Conservation (phyloP, 176 grass and related monocot genomes). For the Chrysopogon serrulatus region DNA sequence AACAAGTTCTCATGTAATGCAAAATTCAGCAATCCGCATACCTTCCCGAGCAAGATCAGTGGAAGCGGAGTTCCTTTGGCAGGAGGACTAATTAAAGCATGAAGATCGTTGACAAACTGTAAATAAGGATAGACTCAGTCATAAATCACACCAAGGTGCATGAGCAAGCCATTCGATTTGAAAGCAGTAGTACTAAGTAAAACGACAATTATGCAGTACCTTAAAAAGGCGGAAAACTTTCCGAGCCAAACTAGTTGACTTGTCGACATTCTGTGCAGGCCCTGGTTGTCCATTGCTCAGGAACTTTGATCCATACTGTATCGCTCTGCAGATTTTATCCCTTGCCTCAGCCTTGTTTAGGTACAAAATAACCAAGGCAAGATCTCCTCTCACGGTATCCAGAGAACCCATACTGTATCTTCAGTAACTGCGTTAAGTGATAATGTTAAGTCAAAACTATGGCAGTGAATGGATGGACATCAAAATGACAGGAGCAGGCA, state of each 20-base stretch:
- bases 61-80: slow-evolving; percentile 83
- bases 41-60: slow-evolving; percentile 86
- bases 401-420: slow-evolving; percentile 47
- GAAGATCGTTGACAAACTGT: slow-evolving; percentile 92
- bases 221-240: slow-evolving; percentile 93
- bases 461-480: background rate
- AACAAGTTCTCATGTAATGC: background rate
- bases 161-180: background rate
- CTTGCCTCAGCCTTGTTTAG: slow-evolving; percentile 86
- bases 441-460: background rate
- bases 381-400: slow-evolving; percentile 57
- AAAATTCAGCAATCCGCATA: slow-evolving; percentile 1
- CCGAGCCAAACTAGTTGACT: slow-evolving; percentile 75
- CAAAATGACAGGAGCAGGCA: background rate
- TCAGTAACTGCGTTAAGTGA: slow-evolving; percentile 21
- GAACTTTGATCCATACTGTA: slow-evolving; percentile 88
- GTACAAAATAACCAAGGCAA: slow-evolving; percentile 67
- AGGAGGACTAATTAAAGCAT: slow-evolving; percentile 74
- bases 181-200: background rate
- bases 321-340: slow-evolving; percentile 84
- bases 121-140: background rate
- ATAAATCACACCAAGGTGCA: background rate
- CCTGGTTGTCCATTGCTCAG: slow-evolving; percentile 75
- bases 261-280: slow-evolving; percentile 83
- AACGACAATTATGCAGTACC: slow-evolving; percentile 38